Percentiles rank a stretch among this genome's conserved stretches.
Evolutionary conservation across 768 basidiomycete species (phyloP).

Genomic region (Holtermannia corniformis): DNA sequence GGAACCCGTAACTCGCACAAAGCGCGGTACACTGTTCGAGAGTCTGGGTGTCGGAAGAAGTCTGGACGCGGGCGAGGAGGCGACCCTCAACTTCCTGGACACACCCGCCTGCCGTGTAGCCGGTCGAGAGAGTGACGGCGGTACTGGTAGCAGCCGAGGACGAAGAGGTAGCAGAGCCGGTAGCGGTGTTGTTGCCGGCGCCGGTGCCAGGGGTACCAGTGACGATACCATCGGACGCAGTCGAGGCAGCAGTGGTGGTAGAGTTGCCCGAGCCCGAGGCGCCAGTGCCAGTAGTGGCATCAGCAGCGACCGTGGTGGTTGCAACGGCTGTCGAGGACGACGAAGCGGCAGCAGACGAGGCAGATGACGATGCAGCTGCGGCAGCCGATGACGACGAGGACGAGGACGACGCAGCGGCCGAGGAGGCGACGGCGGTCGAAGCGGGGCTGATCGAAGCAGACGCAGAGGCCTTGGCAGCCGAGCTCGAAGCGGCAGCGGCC

Average conservation of each 20-base stretch:
- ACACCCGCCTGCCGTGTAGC: slow-evolving; percentile 8
- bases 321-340: slow-evolving; percentile 2
- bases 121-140: slow-evolving; percentile 6
- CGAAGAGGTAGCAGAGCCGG: slow-evolving; percentile 3
- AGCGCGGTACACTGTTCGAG: slow-evolving; percentile 16
- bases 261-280: not conserved
- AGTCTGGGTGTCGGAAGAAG: slow-evolving; percentile 14
- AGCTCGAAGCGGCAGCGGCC: not conserved
- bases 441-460: too few species aligned
- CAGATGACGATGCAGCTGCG: not conserved
- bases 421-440: not conserved
- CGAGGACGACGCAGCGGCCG: slow-evolving; percentile 2
- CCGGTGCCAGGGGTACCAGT: not conserved
- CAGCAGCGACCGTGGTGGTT: not conserved
- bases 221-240: slow-evolving; percentile 1
- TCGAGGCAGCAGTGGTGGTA: not conserved
- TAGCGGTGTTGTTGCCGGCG: slow-evolving; percentile 5
- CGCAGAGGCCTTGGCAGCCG: not conserved
- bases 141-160: not conserved
- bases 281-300: slow-evolving; percentile 2
- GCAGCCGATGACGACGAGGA: not conserved
- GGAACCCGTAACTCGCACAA: slow-evolving; percentile 8
- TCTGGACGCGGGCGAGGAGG: slow-evolving; percentile 13
- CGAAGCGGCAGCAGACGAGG: not conserved
- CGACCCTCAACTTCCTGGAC: slow-evolving; percentile 23